Conservation (phyloP, 805 yeast species). For the Sungouiella thailandica region DNA sequence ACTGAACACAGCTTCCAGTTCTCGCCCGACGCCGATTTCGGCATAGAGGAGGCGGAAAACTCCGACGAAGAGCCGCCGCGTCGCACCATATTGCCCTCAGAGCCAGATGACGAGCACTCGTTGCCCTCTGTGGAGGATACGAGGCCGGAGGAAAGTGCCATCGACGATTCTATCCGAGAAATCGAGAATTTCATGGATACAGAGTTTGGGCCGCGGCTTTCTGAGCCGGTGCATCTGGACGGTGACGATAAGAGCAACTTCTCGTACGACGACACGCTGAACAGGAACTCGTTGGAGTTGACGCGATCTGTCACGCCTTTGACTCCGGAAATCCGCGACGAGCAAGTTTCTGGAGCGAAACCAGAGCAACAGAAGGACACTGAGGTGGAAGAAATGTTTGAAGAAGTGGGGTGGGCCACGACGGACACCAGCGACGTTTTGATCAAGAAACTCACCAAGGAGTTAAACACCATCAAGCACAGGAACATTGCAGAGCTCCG, state of each 20-base stretch:
- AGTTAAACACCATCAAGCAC: conserved; percentile 58
- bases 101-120: too few species aligned
- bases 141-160: conserved; percentile 15
- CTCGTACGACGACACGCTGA: conserved; percentile 4
- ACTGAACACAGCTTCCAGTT: too few species aligned
- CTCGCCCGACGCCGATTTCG: conserved; percentile 18
- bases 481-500: conserved; percentile 49
- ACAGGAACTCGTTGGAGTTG: not conserved
- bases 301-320: conserved; percentile 2
- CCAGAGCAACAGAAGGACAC: too few species aligned
- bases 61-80: conserved; percentile 4
- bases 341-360: too few species aligned
- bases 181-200: conserved; percentile 36
- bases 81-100: too few species aligned
- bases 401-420: conserved; percentile 73
- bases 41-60: conserved; percentile 28
- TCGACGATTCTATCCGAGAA: conserved; percentile 35
- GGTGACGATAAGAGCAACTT: conserved; percentile 6
- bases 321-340: conserved; percentile 10
- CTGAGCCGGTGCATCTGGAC: too few species aligned
- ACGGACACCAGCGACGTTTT: conserved; percentile 59
- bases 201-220: conserved; percentile 15
- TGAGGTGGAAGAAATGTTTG: conserved; percentile 62
- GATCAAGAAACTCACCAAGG: conserved; percentile 52
- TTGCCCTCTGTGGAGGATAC: too few species aligned